phyloP scores from a whole-genome alignment of 306 rosid genomes.

The Geum urbanum region DNA sequence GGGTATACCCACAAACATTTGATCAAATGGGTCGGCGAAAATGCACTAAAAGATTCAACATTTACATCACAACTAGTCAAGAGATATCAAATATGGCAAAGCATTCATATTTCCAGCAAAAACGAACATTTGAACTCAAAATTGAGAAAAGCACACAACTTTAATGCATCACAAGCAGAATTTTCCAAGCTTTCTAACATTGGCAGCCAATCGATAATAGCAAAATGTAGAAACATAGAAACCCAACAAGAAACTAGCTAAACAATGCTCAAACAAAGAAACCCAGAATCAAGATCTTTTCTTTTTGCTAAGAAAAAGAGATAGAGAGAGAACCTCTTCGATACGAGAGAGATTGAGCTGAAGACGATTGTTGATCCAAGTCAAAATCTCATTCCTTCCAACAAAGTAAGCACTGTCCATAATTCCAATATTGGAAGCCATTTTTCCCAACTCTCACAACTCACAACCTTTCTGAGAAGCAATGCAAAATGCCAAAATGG shows the following conservation, averaged over 20 bases:
- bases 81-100: constrained; percentile 5
- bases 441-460: constrained; percentile 31
- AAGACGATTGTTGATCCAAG: constrained; percentile 84
- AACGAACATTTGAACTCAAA: background rate
- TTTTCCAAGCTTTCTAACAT: background rate
- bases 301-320: background rate
- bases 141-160: constrained; percentile 6
- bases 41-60: background rate
- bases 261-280: constrained; percentile 4
- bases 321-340: constrained; percentile 56
- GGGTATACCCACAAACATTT: background rate
- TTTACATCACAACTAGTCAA: background rate
- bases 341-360: constrained; percentile 85
- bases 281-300: constrained; percentile 24
- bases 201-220: background rate
- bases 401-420: constrained; percentile 96
- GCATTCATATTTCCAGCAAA: constrained; percentile 3
- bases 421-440: constrained; percentile 89
- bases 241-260: background rate
- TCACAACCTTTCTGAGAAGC: background rate
- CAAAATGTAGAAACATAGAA: background rate
- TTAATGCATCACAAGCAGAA: background rate
- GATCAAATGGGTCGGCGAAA: constrained; percentile 2
- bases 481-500: background rate
- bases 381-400: constrained; percentile 87